A percentile compares a stretch with the other conserved stretches of the same genome.
These are phyloP conservation scores for Misopates orontium DNA, from an alignment of 257 asterid species.

Conservation along the genomic window DNA sequence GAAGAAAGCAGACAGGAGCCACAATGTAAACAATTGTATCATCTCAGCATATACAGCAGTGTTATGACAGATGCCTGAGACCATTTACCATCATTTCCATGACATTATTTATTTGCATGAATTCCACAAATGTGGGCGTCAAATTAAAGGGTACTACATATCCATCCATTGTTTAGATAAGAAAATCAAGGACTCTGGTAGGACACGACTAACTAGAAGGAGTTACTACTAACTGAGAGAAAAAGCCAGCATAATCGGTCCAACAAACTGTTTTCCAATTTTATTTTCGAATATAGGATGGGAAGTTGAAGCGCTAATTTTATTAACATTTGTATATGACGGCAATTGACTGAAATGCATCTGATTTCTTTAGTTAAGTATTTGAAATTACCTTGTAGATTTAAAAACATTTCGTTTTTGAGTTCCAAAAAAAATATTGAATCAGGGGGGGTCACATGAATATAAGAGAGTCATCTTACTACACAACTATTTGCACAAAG, in stretches of 20 bases:
- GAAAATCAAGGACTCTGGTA: background rate
- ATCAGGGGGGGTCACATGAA: constrained; percentile 24
- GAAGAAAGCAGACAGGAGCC: constrained; percentile 16
- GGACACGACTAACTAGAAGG: constrained; percentile 1
- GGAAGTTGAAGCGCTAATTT: too few relatives aligned
- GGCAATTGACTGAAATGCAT: constrained; percentile 10
- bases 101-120: constrained; percentile 17
- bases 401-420: constrained; percentile 15
- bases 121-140: background rate
- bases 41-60: background rate
- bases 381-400: constrained; percentile 19
- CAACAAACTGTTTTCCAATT: constrained; percentile 18
- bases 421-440: constrained; percentile 22
- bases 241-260: constrained; percentile 8
- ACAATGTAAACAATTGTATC: constrained; percentile 11
- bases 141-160: constrained; percentile 9
- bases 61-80: background rate
- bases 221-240: constrained; percentile 2
- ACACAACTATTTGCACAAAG: constrained; percentile 28
- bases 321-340: background rate
- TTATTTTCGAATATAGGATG: background rate
- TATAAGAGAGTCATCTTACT: constrained; percentile 11
- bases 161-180: constrained; percentile 7
- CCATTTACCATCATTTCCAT: background rate
- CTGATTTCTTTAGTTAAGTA: constrained; percentile 18